phyloP scores from a whole-genome alignment of 345 rosid genomes.

The Rhizophora mangle region DNA sequence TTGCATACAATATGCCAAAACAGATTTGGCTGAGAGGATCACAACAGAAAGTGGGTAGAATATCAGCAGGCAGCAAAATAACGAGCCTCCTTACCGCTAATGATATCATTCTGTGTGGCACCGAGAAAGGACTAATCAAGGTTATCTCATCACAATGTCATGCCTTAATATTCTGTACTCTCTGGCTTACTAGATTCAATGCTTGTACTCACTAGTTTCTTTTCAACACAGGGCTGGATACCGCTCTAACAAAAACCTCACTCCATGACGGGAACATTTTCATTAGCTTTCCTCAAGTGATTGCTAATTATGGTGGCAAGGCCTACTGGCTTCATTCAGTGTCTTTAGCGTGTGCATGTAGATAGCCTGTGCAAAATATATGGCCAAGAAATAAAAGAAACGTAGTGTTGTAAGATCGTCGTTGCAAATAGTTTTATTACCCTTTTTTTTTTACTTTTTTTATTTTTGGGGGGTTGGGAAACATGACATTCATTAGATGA shows the following conservation, averaged over 20 bases:
- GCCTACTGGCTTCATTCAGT: no score
- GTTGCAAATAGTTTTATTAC: no score
- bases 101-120: constrained; percentile 72
- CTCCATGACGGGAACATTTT: neutral
- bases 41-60: constrained; percentile 78
- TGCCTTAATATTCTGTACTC: no score
- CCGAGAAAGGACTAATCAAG: constrained; percentile 83
- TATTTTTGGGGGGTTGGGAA: no score
- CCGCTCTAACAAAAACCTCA: constrained; percentile 40
- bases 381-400: no score
- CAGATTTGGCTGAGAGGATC: constrained; percentile 87
- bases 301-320: neutral
- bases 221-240: constrained; percentile 72
- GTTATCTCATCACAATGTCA: constrained; percentile 27
- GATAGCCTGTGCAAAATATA: no score
- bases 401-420: no score
- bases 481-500: no score
- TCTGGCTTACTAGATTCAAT: neutral
- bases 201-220: neutral
- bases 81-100: constrained; percentile 83
- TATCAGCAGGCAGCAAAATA: constrained; percentile 86
- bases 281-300: neutral
- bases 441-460: no score
- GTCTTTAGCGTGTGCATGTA: no score
- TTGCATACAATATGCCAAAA: neutral